Percentiles rank a stretch among this genome's conserved stretches.
Evolutionary conservation across 768 basidiomycete species (phyloP).

Genomic region (Omphalotus guepiniiformis): DNA sequence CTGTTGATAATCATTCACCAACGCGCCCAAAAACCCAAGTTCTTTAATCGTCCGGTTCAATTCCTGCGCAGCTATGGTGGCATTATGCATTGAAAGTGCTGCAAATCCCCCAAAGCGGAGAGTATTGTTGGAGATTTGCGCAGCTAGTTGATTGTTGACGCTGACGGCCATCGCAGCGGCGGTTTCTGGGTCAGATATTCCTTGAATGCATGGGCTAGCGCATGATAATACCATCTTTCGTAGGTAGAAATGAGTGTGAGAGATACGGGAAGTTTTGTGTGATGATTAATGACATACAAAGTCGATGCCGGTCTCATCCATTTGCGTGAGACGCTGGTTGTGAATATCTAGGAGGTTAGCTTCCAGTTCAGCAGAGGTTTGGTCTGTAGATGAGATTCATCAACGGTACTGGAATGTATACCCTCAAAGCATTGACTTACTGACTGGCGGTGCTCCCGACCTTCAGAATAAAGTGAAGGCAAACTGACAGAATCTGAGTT

Average conservation of each 20-base stretch:
- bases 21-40: slow-evolving; percentile 36
- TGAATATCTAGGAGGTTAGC: slow-evolving; percentile 8
- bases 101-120: slow-evolving; percentile 36
- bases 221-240: slow-evolving; percentile 10
- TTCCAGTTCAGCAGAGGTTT: not conserved
- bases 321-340: slow-evolving; percentile 8
- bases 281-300: not conserved
- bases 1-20: slow-evolving; percentile 43
- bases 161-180: slow-evolving; percentile 24
- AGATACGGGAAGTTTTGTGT: not conserved
- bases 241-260: not conserved
- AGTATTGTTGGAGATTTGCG: slow-evolving; percentile 7
- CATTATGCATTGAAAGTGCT: slow-evolving; percentile 40
- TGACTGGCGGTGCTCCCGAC: too few species aligned
- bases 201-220: slow-evolving; percentile 17
- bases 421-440: too few species aligned
- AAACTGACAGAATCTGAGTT: too few species aligned
- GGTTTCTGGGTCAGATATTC: slow-evolving; percentile 4
- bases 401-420: too few species aligned
- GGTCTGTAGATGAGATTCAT: too few species aligned
- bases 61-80: slow-evolving; percentile 35
- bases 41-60: slow-evolving; percentile 35
- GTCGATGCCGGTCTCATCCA: slow-evolving; percentile 6
- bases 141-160: slow-evolving; percentile 27
- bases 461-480: too few species aligned